Percentiles rank a stretch among this genome's conserved stretches.
Conservation (phyloP, 2,329 filamentous ascomycete genomes). For the Diplodia mutila region DNA sequence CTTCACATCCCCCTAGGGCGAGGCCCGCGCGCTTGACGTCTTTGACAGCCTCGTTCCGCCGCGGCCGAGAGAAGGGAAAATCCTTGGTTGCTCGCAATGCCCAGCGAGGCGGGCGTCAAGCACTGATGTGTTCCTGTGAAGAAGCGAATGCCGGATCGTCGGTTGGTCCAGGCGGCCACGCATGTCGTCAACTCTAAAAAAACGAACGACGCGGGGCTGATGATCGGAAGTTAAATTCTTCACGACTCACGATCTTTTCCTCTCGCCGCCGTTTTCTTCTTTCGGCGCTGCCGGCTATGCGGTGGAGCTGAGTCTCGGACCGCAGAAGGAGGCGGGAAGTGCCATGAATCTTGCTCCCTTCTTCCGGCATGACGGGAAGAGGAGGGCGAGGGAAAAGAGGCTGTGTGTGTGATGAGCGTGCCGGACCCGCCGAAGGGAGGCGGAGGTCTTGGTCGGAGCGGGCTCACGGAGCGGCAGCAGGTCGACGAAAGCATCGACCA, state of each 20-base stretch:
- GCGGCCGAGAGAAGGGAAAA: not conserved
- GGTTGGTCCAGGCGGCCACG: slow-evolving; percentile 16
- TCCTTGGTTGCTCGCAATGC: not conserved
- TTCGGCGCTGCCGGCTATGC: not conserved
- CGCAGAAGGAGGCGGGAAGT: not conserved
- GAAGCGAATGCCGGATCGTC: slow-evolving; percentile 9
- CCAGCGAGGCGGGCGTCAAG: not conserved
- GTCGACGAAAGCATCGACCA: not conserved
- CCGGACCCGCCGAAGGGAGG: not conserved
- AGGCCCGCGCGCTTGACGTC: not conserved
- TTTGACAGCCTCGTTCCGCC: not conserved
- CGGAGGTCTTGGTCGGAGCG: not conserved
- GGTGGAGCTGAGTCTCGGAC: slow-evolving; percentile 10
- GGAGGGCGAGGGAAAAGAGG: not conserved
- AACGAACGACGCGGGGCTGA: slow-evolving; percentile 17
- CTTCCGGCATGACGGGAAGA: not conserved
- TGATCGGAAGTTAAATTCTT: slow-evolving; percentile 19
- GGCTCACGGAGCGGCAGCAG: not conserved
- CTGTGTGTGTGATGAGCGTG: not conserved
- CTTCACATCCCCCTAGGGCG: not conserved
- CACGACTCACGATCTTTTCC: slow-evolving; percentile 6
- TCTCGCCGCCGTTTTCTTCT: too few relatives aligned
- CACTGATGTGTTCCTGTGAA: not conserved
- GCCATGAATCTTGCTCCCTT: not conserved
- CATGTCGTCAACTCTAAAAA: slow-evolving; percentile 11